These are phyloP conservation scores for Fusarium heterosporum DNA, from an alignment of 2,329 filamentous ascomycete species.

Conservation along the genomic window DNA sequence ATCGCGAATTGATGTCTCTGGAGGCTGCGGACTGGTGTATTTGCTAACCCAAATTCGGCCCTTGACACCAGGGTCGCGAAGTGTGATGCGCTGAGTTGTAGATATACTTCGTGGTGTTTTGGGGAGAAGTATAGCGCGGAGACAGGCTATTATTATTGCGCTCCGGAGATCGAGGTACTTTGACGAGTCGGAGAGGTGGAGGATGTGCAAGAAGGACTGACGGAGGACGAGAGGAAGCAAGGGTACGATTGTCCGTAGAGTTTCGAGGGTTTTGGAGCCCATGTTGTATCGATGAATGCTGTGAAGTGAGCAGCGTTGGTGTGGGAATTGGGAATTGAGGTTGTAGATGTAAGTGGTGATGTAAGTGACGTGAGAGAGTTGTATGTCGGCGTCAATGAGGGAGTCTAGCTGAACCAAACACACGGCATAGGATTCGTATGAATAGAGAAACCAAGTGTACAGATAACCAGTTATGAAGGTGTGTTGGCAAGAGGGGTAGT, in stretches of 20 bases:
- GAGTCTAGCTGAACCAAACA: not conserved
- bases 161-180: constrained; percentile 84
- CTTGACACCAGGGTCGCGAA: constrained; percentile 75
- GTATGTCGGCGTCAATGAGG: not conserved
- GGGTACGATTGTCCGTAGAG: constrained; percentile 57
- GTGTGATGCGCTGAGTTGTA: constrained; percentile 71
- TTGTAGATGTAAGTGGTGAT: constrained; percentile 13
- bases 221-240: constrained; percentile 72
- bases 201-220: constrained; percentile 70
- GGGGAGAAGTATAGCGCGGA: constrained; percentile 72
- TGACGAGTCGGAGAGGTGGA: constrained; percentile 76
- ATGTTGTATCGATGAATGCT: constrained; percentile 9
- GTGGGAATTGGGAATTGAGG: not conserved
- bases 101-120: constrained; percentile 64
- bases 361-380: constrained; percentile 6
- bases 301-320: not conserved
- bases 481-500: constrained; percentile 7
- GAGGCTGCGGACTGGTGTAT: constrained; percentile 71
- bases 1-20: constrained; percentile 67
- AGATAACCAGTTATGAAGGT: not conserved
- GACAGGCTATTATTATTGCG: constrained; percentile 75
- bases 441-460: not conserved
- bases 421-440: not conserved
- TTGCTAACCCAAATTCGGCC: constrained; percentile 85
- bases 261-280: constrained; percentile 26